Evolutionary conservation across 805 yeast genomes (phyloP), one percentile per base, ranked within the genome.

Genomic region (Starmerella stigmatis): DNA sequence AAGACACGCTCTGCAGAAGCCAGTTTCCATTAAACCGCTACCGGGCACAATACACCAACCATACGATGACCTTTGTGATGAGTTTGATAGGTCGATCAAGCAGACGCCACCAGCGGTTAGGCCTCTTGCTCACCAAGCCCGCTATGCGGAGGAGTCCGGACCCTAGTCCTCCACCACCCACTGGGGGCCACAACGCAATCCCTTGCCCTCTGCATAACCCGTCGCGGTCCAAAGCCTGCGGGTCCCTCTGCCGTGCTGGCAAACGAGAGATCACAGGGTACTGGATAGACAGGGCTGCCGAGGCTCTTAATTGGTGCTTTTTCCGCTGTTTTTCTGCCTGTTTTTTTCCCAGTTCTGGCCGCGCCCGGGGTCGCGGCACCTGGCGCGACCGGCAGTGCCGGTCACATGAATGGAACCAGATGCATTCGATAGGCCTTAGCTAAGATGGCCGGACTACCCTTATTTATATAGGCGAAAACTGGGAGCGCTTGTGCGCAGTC

Each of bases 391-490:
- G n/a, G n/a, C n/a, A n/a, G n/a, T n/a, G n/a, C n/a, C n/a, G n/a
- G n/a, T n/a, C n/a, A n/a, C n/a, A n/a, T n/a, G n/a, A n/a, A n/a
- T n/a, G n/a, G n/a, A n/a, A n/a, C 22, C 38, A 34, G 38, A 34
- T 34, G 38, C 28, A 11, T 22, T 34, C 38, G 38, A 34, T 34
- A 34, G 13, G 38, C 6, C 11, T 34, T 34, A 34, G 38, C 38
- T 34, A 34, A 34, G 26, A 21, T 19, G 38, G 38, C 27, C 22
- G 38, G 19, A n/a, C 25, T 23, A 19, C 28, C 27, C 27, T n/a
- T 34, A 34, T 34, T 22, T 34, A 20, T 34, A 34, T 34, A 34
- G 38, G 38, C 19, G 38, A 34, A 34, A 34, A 16, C 27, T 22
- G 38, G 23, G 12, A 19, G 15, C 11, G 10, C n/a, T 9, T 19